These are phyloP conservation scores for Acanthamoeba lenticulata DNA, from an alignment of 208 protist species.

Conservation along the genomic window DNA sequence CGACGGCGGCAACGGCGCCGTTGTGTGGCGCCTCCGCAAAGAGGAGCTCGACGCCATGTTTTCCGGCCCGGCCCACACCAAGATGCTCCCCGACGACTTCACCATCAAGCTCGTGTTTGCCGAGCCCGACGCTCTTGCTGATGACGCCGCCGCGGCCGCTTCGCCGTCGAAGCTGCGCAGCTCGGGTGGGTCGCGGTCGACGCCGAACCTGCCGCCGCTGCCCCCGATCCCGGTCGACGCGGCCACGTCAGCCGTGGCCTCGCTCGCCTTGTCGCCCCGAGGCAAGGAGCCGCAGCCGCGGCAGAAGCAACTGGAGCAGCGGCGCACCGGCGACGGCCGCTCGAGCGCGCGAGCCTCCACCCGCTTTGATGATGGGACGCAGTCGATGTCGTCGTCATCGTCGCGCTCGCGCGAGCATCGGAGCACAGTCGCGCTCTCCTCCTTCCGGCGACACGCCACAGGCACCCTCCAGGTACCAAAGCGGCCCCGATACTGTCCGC, in stretches of 20 bases:
- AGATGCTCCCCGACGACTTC: slow-evolving; percentile 40
- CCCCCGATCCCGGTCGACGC: background rate
- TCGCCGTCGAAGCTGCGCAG: background rate
- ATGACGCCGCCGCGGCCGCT: background rate
- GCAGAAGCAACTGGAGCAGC: background rate
- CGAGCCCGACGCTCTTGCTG: background rate
- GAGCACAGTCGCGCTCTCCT: background rate
- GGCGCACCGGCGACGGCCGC: background rate
- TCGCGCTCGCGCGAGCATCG: background rate
- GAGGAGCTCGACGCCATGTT: slow-evolving; percentile 63
- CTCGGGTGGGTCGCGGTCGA: background rate
- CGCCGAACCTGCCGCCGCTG: background rate
- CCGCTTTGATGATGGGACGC: too few species aligned
- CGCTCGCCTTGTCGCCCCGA: background rate
- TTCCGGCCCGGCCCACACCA: slow-evolving; percentile 44
- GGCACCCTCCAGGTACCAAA: background rate
- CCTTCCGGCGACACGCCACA: background rate
- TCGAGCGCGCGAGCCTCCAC: background rate
- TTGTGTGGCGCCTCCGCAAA: slow-evolving; percentile 15
- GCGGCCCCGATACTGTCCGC: background rate
- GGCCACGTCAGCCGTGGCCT: background rate
- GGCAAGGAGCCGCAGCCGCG: background rate
- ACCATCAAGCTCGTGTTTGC: slow-evolving; percentile 34
- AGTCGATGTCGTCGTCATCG: background rate
- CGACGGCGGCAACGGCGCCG: background rate